These are phyloP conservation scores for Stachybotrys echinatus DNA, from an alignment of 2,329 filamentous ascomycete genomes.

Conservation along the genomic window DNA sequence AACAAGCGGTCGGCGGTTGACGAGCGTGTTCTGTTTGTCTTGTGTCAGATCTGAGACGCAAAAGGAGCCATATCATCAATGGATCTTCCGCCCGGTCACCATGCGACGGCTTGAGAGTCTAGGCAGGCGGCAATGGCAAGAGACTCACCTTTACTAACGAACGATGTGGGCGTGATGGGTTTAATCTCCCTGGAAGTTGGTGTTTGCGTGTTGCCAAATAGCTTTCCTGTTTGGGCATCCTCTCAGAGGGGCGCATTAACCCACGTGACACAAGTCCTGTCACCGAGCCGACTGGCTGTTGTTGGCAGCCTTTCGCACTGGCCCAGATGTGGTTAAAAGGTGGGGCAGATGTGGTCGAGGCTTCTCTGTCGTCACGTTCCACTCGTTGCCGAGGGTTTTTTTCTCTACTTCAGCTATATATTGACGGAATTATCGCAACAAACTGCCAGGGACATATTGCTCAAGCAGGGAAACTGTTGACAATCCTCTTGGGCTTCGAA, in stretches of 20 bases:
- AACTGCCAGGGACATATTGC: too few species aligned
- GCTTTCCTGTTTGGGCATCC: neutral
- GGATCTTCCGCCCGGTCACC: too few species aligned
- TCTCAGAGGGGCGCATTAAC: neutral
- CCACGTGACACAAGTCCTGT: neutral
- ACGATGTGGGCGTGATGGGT: too few species aligned
- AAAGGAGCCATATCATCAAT: neutral
- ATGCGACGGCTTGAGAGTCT: too few species aligned
- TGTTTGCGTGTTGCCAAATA: neutral
- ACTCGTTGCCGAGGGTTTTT: neutral
- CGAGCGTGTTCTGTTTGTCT: neutral
- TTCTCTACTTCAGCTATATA: neutral
- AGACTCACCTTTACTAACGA: neutral
- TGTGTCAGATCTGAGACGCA: neutral
- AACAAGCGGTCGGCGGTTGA: constrained; percentile 11
- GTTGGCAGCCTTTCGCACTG: neutral
- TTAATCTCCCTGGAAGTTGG: neutral
- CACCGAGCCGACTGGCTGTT: neutral
- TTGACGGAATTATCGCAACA: neutral
- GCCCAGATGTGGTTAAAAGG: neutral
- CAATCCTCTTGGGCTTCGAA: too few species aligned
- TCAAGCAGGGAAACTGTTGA: too few species aligned
- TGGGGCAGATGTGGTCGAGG: neutral
- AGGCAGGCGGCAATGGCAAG: neutral
- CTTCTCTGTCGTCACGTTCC: constrained; percentile 1